These are phyloP conservation scores for Westerdykella ornata DNA, from an alignment of 2,329 filamentous ascomycete species.

Conservation along the genomic window DNA sequence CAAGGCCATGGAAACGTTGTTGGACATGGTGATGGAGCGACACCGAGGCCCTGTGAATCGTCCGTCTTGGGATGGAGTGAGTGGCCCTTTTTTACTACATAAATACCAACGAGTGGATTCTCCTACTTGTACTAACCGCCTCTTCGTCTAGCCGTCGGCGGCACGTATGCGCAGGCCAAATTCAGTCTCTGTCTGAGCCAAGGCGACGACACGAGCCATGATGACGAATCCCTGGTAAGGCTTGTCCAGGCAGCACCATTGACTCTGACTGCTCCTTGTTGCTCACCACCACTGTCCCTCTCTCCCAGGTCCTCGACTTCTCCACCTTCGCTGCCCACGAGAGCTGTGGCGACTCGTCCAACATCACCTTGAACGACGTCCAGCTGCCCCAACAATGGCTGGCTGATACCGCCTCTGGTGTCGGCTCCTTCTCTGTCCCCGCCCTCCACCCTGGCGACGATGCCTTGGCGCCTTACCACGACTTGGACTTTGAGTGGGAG, in stretches of 20 bases:
- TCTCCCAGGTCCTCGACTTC: constrained; percentile 38
- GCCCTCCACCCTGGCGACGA: constrained; percentile 26
- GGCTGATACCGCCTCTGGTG: constrained; percentile 33
- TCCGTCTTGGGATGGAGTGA: constrained; percentile 26
- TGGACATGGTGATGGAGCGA: background rate
- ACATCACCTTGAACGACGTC: constrained; percentile 40
- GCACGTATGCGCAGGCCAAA: constrained; percentile 36
- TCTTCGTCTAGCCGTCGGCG: constrained; percentile 25
- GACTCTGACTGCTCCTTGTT: constrained; percentile 9
- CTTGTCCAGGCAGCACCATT: constrained; percentile 28
- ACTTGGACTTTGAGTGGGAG: constrained; percentile 36
- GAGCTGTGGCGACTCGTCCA: constrained; percentile 33
- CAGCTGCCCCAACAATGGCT: constrained; percentile 35
- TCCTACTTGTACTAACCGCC: no score
- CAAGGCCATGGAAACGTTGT: background rate
- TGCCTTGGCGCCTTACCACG: constrained; percentile 30
- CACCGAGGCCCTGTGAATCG: background rate
- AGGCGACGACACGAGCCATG: constrained; percentile 30
- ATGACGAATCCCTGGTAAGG: constrained; percentile 40
- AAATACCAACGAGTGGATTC: no score
- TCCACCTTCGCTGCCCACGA: constrained; percentile 34
- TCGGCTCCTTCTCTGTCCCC: constrained; percentile 24
- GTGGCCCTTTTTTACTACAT: constrained; percentile 13
- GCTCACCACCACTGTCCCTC: constrained; percentile 19
- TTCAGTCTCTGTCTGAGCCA: constrained; percentile 42